These are phyloP conservation scores for Spergularia azorica DNA, from an alignment of 179 eudicot genomes.

Conservation along the genomic window DNA sequence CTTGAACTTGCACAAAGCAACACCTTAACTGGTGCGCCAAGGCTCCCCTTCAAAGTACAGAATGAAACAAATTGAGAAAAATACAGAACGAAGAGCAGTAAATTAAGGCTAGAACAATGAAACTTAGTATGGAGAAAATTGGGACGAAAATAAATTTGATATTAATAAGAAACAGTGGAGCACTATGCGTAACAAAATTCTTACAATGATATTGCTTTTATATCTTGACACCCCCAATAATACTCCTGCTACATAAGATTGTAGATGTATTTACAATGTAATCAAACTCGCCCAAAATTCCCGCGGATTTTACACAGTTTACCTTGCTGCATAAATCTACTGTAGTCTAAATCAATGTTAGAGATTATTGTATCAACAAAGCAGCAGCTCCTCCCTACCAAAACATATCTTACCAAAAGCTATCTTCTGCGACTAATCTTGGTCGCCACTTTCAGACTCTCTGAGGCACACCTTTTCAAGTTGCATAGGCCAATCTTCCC, in stretches of 20 bases:
- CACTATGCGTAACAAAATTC: slow-evolving; percentile 21
- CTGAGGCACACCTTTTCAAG: slow-evolving; percentile 56
- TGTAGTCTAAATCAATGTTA: slow-evolving; percentile 27
- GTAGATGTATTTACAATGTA: slow-evolving; percentile 25
- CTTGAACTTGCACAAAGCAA: too few relatives aligned
- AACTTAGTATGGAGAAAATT: neutral
- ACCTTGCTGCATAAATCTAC: slow-evolving; percentile 19
- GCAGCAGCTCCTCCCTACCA: slow-evolving; percentile 30
- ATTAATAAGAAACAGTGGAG: slow-evolving; percentile 4
- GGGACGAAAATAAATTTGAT: slow-evolving; percentile 10
- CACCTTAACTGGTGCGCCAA: too few relatives aligned
- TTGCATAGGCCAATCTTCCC: slow-evolving; percentile 67
- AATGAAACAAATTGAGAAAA: neutral
- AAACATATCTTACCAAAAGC: slow-evolving; percentile 25
- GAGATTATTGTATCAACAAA: slow-evolving; percentile 33
- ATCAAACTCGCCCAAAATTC: slow-evolving; percentile 19
- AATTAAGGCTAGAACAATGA: neutral
- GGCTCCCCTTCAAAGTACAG: neutral
- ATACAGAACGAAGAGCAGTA: neutral
- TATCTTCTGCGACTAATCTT: slow-evolving; percentile 22
- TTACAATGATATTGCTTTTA: slow-evolving; percentile 23
- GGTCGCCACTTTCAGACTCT: slow-evolving; percentile 35
- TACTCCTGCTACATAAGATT: slow-evolving; percentile 18
- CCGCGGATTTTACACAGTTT: slow-evolving; percentile 21
- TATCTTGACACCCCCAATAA: slow-evolving; percentile 14